phyloP scores from a whole-genome alignment of 768 basidiomycete species.

The Lactarius indigo region DNA sequence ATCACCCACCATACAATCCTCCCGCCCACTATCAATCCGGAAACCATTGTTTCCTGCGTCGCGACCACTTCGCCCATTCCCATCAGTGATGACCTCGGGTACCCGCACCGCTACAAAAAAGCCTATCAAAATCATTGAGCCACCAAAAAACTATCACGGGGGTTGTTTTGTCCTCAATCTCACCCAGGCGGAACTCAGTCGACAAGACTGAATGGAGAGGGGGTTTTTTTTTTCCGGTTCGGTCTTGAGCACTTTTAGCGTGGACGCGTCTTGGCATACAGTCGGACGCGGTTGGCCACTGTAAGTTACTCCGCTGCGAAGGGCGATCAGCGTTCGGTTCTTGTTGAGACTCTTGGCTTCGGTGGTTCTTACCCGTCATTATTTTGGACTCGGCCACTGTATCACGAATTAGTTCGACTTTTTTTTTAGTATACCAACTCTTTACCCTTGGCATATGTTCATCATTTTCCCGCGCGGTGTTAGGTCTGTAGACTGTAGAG shows the following conservation, averaged over 20 bases:
- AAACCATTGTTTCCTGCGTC: constrained; percentile 58
- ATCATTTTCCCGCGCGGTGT: background rate
- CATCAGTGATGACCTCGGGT: constrained; percentile 48
- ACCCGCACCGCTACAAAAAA: constrained; percentile 35
- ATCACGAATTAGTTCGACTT: constrained; percentile 1
- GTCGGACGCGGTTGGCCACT: background rate
- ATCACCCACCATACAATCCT: constrained; percentile 17
- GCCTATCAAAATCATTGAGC: constrained; percentile 73
- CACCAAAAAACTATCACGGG: constrained; percentile 65
- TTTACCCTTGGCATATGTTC: background rate
- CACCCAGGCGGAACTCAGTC: constrained; percentile 78
- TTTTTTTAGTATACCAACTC: background rate
- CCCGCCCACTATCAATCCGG: constrained; percentile 33
- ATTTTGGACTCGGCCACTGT: constrained; percentile 3
- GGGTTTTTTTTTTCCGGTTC: background rate
- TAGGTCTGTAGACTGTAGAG: background rate
- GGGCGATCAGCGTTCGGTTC: background rate
- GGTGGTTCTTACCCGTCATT: background rate
- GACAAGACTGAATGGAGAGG: constrained; percentile 47
- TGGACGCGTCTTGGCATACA: background rate
- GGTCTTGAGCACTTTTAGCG: background rate
- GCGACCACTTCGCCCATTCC: constrained; percentile 75
- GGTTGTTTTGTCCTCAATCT: constrained; percentile 70
- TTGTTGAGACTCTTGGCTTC: background rate
- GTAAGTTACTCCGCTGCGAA: background rate